Evolutionary conservation across 192 early-diverging fungal genomes (phyloP), one percentile per base, ranked within the genome.

Genomic region (Obelidium mucronatum): DNA sequence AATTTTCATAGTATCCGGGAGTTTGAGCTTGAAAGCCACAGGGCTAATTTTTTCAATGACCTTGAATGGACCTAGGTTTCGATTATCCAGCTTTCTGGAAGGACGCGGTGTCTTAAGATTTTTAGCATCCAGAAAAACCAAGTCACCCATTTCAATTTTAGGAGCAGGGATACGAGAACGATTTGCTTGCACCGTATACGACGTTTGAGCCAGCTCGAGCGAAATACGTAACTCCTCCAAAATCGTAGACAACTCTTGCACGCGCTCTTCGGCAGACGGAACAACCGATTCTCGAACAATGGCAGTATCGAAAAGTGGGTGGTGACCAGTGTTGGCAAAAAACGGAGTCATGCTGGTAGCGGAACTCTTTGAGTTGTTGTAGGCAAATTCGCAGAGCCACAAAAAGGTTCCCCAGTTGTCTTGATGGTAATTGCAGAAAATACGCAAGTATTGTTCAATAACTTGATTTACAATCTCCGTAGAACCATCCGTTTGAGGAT

Each of bases 281-380:
- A 30, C 24, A 31, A 5, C 31, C 22, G 36, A 24, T 2, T 33
- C 54, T 17, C 26, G 36, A 58, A 39, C 35, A 24, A 36, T 8
- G 2, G 19, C n/a, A 24, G 60, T 28, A 63, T 34, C 34, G 39
- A 64, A 64, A 24, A 39, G 30, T 22, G 63, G 79, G 51, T 81
- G 60, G 33, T 33, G 60, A 30, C 80, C 71, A 22, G 61, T 19
- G 33, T 35, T 54, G 4, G 64, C 40, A 63, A 51, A 82, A 64
- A 84, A 81, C 26, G 81, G 81, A 6, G 85, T 65, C 13, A 36
- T 31, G 6, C 73, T 64, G 15, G 75, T 85, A 0, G 74, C 64
- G 2, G 71, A 34, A 26, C 79, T 59, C 19, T 39, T 17, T 1
- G 85, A 53, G 69, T 89, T 83, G 60, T 90, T 91, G 79, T 87